Evolutionary conservation across 371 early-diverging fungal species (phyloP), one percentile per base, ranked within the genome.

Genomic region (Actinomortierella wolfii): DNA sequence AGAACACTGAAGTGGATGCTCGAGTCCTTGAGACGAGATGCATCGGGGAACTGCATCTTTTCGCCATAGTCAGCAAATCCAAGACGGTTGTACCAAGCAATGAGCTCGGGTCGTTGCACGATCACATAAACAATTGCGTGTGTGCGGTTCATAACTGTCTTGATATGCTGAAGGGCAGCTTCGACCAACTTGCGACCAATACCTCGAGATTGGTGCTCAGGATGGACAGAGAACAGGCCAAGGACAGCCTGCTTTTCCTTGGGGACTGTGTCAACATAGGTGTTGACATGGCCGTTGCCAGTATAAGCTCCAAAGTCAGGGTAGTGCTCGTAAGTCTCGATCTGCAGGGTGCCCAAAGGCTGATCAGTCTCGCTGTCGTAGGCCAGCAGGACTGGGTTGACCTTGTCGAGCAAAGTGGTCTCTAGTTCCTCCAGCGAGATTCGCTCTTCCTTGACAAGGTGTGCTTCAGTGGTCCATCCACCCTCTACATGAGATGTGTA

Each of bases 1-100:
- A 71, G 67, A 1, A 71, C 73, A 18, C 56, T 42, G 56, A 71
- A 71, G 54, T 62, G 59, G 0, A 57, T 52, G 45, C 62, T 59
- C 26, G 61, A 53, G 4, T 71, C 62, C 53, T 59, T 59, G 15
- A 62, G n/a, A 17, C 59, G 61, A 18, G 23, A n/a, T 2, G 44
- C 28, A 45, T 71, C 66, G 14, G 80, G 59, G 43, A 83, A 83
- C 0, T 67, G 76, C 2, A 70, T 47, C 23, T 74, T 77, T 57
- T 82, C 81, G 39, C 85, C 85, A 17, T 79, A 81, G 46, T 81
- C 82, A 18, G 51, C 53, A 57, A 83, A 85, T 3, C 85, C 85
- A 20, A 85, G 60, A 42, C 80, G 81, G 29, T 60, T 66, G 51
- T 85, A 85, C 85, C 85, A 85, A 23, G 40, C 46, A 39, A 85